Conservation (phyloP, 345 rosid species). For the Hevea brasiliensis region DNA sequence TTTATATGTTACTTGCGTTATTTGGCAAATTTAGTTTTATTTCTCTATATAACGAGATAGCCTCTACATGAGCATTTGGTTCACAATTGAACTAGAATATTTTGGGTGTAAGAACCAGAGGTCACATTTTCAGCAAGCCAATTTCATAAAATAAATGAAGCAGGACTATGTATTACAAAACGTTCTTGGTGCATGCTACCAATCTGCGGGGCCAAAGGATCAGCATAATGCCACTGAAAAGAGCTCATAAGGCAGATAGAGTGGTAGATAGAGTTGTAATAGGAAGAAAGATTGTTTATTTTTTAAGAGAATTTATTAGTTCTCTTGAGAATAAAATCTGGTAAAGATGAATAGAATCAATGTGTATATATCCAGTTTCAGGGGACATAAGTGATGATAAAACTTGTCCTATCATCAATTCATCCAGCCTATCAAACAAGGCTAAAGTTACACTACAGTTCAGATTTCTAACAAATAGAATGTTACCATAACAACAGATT, state of each 20-base stretch:
- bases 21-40: background rate
- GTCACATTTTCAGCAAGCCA: constrained; percentile 5
- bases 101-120: background rate
- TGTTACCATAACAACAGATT: background rate
- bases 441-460: background rate
- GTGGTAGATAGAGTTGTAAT: background rate
- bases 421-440: background rate
- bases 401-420: constrained; percentile 4
- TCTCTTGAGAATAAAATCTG: background rate
- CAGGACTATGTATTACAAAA: too few relatives aligned
- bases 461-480: background rate
- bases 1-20: background rate
- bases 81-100: background rate
- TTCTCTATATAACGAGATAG: background rate
- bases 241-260: background rate
- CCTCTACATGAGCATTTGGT: background rate
- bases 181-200: too few relatives aligned
- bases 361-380: background rate
- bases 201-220: background rate
- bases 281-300: background rate
- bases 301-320: too few relatives aligned
- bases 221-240: background rate
- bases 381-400: background rate
- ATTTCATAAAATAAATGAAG: background rate
- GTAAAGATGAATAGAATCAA: background rate